Base-by-base conservation (phyloP, 2,329 filamentous ascomycete species). In the Pseudogymnoascus sp. region DNA sequence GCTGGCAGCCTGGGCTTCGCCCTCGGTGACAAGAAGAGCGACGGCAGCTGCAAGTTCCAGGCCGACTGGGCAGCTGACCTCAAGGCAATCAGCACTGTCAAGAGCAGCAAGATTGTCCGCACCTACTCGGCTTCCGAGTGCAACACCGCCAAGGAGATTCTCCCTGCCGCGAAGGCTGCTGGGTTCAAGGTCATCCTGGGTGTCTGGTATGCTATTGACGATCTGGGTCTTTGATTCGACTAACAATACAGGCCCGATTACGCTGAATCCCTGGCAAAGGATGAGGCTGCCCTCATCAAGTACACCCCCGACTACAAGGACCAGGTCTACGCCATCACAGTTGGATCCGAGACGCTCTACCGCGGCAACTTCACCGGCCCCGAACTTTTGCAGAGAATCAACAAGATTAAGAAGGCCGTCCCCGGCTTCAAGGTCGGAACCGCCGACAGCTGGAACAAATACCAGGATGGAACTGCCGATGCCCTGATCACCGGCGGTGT, bases 391-490 rank as follows among this genome's bases (percentile, higher is more conserved):
- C 75, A 75, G 63, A 85, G 85, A 74, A 88, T 90, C 73, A 76
- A 81, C 65, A 79, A 84, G 60, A 82, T 88, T 66, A 83, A 85
- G 76, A 72, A 76, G 42, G 76, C 81, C 33, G 72, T 87, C 71
- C 78, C 81, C 68, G 75, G 75, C 40, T 77, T 85, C 69, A 82
- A 80, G 68, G 78, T 89, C 50, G 87, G 87, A 60, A 89, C 85
- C 10, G 87, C 87, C 6, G 87, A 90, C 75, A 84, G 80, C 72
- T 90, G 87, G 87, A 90, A 89, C 77, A 88, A 87, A 75, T 86
- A 80, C 70, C 79, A 82, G 56, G 86, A 89, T 71, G 86, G 86
- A 40, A 88, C 86, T 25, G 86, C 83, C 40, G 83, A 90, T 73
- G 77, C 82, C 12, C 76, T 89, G 66, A 82, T 89, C 69, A 74